Conservation (phyloP, 352 stramenopile species). For the Pythium sukuiense region DNA sequence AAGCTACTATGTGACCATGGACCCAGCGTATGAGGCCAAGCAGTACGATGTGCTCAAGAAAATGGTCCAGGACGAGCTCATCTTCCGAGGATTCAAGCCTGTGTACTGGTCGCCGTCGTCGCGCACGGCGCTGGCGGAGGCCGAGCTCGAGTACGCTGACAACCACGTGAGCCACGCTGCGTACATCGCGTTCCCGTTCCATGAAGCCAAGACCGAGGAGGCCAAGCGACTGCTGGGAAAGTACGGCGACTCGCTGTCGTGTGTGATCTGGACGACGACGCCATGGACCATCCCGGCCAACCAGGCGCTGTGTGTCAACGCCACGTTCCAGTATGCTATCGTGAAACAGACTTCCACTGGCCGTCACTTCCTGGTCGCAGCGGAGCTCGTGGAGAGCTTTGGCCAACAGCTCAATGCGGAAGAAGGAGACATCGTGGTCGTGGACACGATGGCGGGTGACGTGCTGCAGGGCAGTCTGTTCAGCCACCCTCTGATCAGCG, state of each 20-base stretch:
- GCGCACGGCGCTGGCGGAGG: conserved; percentile 96
- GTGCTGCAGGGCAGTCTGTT: conserved; percentile 70
- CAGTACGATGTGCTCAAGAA: conserved; percentile 97
- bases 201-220: conserved; percentile 18
- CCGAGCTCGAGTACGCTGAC: conserved; percentile 98
- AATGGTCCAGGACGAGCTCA: conserved; percentile 95
- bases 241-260: conserved; percentile 47
- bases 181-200: conserved; percentile 90
- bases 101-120: conserved; percentile 99
- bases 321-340: conserved; percentile 93
- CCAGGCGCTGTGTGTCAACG: conserved; percentile 96
- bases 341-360: conserved; percentile 46
- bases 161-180: conserved; percentile 96
- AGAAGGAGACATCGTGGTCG: conserved; percentile 34
- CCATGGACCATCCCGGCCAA: conserved; percentile 99
- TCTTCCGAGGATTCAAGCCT: conserved; percentile 98
- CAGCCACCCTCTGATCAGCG: conserved; percentile 86
- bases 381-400: conserved; percentile 53
- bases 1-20: conserved; percentile 93
- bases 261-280: conserved; percentile 98
- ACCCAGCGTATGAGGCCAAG: conserved; percentile 94
- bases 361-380: conserved; percentile 64
- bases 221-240: conserved; percentile 33
- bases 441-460: conserved; percentile 64
- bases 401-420: conserved; percentile 22